Evolutionary conservation across 192 early-diverging fungal genomes (phyloP).

Genomic region (Funneliformis mosseae): DNA sequence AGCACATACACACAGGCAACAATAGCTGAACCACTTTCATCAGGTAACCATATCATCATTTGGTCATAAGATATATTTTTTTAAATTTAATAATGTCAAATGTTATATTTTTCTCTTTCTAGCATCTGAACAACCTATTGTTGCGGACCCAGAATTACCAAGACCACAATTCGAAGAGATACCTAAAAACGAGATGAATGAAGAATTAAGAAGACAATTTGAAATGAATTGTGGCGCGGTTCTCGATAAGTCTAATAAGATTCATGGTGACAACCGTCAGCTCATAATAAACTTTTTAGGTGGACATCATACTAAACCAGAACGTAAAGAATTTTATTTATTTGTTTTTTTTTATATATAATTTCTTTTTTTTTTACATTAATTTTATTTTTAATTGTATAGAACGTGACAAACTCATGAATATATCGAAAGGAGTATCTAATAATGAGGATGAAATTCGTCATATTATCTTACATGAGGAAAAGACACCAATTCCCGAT

Average conservation of each 20-base stretch:
- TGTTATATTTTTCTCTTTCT: not conserved
- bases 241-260: not conserved
- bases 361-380: too few relatives aligned
- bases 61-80: not conserved
- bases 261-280: not conserved
- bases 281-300: slow-evolving; percentile 21
- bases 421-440: not conserved
- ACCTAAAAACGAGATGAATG: not conserved
- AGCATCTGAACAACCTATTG: not conserved
- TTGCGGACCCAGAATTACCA: not conserved
- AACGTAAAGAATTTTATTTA: not conserved
- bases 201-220: not conserved
- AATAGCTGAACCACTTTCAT: not conserved
- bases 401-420: not conserved
- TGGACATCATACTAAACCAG: not conserved
- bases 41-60: not conserved
- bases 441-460: not conserved
- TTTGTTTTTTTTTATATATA: not conserved
- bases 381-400: not conserved
- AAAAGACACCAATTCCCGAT: not conserved
- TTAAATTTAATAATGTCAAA: not conserved
- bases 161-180: not conserved
- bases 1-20: not conserved
- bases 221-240: slow-evolving; percentile 10
- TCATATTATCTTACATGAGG: slow-evolving; percentile 16